These are phyloP conservation scores for Wickerhamiella kazuoi DNA, from an alignment of 805 yeast species.

Conservation along the genomic window DNA sequence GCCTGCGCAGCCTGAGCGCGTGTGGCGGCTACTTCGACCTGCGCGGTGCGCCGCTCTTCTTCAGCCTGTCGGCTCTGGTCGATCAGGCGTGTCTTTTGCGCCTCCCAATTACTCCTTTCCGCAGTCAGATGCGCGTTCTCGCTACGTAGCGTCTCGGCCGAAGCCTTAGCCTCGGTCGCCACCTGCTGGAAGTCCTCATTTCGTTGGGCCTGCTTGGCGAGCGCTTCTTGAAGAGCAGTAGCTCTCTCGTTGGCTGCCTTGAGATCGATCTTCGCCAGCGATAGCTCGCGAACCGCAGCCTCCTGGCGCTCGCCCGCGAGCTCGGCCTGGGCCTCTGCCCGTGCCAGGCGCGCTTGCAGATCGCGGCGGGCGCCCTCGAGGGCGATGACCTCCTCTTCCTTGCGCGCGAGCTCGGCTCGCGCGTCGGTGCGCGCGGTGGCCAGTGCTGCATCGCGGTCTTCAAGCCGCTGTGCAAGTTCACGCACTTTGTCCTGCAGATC, in stretches of 20 bases:
- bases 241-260: too few species aligned
- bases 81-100: conserved; percentile 33
- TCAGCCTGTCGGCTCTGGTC: conserved; percentile 25
- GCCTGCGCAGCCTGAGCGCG: not conserved
- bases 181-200: not conserved
- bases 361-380: conserved; percentile 29
- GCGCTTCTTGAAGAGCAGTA: conserved; percentile 2
- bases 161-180: not conserved
- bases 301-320: conserved; percentile 36
- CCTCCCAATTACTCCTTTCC: conserved; percentile 35
- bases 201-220: not conserved
- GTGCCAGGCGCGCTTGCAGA: conserved; percentile 32
- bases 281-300: conserved; percentile 25
- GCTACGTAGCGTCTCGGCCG: conserved; percentile 27
- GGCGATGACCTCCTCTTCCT: conserved; percentile 26
- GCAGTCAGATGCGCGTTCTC: conserved; percentile 33
- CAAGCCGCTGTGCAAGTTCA: not conserved
- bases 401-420: not conserved
- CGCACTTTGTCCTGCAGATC: not conserved
- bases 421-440: not conserved
- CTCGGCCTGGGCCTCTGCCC: conserved; percentile 35
- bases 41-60: not conserved
- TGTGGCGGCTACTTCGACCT: not conserved
- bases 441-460: not conserved
- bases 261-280: conserved; percentile 20